Base-by-base conservation (phyloP, 1,284 basidiomycete genomes). In the Agaricales sp. region DNA sequence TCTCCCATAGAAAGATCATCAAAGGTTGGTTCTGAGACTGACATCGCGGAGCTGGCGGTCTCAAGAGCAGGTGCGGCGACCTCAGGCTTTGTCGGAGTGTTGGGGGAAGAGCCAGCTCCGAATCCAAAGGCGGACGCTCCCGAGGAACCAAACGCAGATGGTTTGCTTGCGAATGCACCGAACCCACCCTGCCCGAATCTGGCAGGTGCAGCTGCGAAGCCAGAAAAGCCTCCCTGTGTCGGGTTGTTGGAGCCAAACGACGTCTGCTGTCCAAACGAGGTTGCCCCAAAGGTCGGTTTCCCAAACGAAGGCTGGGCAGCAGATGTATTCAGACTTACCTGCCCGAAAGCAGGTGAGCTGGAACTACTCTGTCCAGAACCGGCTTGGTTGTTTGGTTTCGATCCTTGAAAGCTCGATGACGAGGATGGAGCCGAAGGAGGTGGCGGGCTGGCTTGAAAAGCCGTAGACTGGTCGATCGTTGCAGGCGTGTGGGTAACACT, bases 271-370 rank as follows among this genome's bases (percentile, higher is more conserved):
- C 45, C 39, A 43, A 54, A 53, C 6, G 49, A 53, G 23, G 60
- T 52, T 35, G 54, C 22, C 8, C 50, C 52, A 46, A 52, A 54
- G 6, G 46, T 54, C 11, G 52, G 52, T 47, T 52, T 41, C 1
- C 57, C 50, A 18, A 61, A 59, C 2, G 59, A 52, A 12, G 65
- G 63, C 2, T 55, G 51, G 22, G 56, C 54, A 11, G 64, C 61
- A 49, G 65, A 67, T 8, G 58, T 58, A 24, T 59, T 48, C 46
- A 65, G 64, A 1, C 53, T 59, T 16, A 13, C 54, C 41, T 61
- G 59, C 23, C 55, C 55, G 16, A 63, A 63, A 2, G 53, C 46
- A 18, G 60, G 45, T 11, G 39, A 41, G 8, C 39, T 20, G 39
- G 19, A 18, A 16, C 39, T 41, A 16, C 8, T 41, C 18, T 51